Evolutionary conservation across 208 protist genomes (phyloP).

Genomic region (Porcisia hertigi): DNA sequence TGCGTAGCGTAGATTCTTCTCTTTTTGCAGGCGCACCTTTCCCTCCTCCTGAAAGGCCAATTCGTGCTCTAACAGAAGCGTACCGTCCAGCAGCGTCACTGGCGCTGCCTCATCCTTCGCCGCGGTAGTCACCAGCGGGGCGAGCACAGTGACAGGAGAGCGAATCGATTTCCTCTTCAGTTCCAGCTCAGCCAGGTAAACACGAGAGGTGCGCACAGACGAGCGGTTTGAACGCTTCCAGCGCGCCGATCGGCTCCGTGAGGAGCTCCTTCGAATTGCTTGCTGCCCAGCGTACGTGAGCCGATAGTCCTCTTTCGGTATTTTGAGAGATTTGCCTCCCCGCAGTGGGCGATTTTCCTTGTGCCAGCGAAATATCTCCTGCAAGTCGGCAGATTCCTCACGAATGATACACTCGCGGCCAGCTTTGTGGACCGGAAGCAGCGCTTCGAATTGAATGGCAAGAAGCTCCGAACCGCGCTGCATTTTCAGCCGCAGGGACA

Average conservation of each 20-base stretch:
- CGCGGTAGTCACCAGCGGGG: constrained; percentile 7
- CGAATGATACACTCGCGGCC: constrained; percentile 32
- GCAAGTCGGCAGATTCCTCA: constrained; percentile 44
- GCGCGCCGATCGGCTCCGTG: background rate
- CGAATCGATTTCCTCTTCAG: background rate
- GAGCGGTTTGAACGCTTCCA: background rate
- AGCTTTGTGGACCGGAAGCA: constrained; percentile 48
- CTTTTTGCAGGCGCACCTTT: constrained; percentile 25
- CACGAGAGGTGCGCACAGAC: constrained; percentile 8
- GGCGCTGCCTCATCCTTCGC: background rate
- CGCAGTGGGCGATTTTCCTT: constrained; percentile 59
- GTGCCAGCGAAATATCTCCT: constrained; percentile 42
- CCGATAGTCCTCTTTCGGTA: constrained; percentile 33
- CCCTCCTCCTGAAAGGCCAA: constrained; percentile 37
- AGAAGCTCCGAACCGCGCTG: constrained; percentile 43
- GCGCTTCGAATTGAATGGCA: constrained; percentile 22
- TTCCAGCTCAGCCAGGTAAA: constrained; percentile 15
- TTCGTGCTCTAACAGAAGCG: constrained; percentile 23
- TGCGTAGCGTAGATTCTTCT: constrained; percentile 30
- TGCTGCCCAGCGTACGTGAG: constrained; percentile 12
- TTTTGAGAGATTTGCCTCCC: constrained; percentile 34
- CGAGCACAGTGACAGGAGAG: background rate
- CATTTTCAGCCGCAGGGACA: constrained; percentile 26
- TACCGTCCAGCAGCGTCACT: constrained; percentile 7
- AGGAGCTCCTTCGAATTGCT: background rate